phyloP scores from a whole-genome alignment of 176 grass and related monocot genomes.

The Oryza coarctata region DNA sequence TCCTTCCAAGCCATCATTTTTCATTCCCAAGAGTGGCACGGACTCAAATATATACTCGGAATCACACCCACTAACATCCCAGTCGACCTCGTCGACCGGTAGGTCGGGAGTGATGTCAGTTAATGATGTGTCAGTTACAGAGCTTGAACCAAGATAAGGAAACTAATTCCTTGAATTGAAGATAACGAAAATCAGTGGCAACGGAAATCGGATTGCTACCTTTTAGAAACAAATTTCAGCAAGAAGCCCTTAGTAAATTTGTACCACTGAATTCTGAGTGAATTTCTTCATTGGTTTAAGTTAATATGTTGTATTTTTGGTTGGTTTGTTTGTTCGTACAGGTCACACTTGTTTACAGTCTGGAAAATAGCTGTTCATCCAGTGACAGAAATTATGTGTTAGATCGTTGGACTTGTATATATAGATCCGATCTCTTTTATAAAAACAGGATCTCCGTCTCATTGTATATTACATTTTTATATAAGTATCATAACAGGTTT shows the following conservation, averaged over 20 bases:
- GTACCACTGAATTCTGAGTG: background rate
- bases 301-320: background rate
- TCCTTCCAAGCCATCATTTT: constrained; percentile 53
- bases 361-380: background rate
- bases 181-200: constrained; percentile 15
- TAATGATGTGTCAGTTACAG: constrained; percentile 49
- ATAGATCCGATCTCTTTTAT: too few species aligned
- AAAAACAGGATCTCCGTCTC: too few species aligned
- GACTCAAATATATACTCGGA: constrained; percentile 25
- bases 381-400: background rate
- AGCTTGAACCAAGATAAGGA: constrained; percentile 50
- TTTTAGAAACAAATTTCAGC: background rate
- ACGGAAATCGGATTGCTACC: background rate
- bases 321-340: background rate
- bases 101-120: constrained; percentile 1
- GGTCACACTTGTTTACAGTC: background rate
- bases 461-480: too few species aligned
- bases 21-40: constrained; percentile 17
- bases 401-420: too few species aligned
- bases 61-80: constrained; percentile 4
- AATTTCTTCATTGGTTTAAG: background rate
- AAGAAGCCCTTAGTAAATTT: background rate
- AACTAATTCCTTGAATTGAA: constrained; percentile 32
- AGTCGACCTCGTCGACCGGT: background rate
- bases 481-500: too few species aligned